Evolutionary conservation across 306 rosid genomes (phyloP).

Genomic region (Cotoneaster glaucophyllus): DNA sequence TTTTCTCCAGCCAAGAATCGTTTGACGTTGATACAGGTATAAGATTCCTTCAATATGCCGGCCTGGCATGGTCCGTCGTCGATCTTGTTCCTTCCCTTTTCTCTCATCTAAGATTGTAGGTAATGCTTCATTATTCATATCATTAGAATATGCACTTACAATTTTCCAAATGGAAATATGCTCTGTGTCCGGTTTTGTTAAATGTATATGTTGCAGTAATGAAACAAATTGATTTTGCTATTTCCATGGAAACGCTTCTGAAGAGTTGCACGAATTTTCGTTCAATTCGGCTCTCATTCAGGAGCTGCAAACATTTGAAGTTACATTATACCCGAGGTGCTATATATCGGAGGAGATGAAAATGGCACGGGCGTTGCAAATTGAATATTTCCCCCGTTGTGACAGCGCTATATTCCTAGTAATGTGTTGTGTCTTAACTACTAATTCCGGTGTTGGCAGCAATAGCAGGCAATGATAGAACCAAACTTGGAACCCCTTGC

Average conservation of each 20-base stretch:
- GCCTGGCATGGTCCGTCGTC: conserved; percentile 94
- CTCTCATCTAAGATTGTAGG: conserved; percentile 42
- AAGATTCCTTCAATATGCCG: conserved; percentile 77
- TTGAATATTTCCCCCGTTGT: too few species aligned
- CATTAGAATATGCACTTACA: background rate
- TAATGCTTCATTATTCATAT: conserved; percentile 8
- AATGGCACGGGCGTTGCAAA: too few species aligned
- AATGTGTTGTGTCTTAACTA: too few species aligned
- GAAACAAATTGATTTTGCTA: background rate
- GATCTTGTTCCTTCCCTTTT: conserved; percentile 86
- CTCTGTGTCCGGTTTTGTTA: conserved; percentile 12
- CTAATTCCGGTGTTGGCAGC: too few species aligned
- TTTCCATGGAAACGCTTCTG: background rate
- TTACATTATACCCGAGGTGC: too few species aligned
- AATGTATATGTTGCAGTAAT: background rate
- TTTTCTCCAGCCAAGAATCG: conserved; percentile 36
- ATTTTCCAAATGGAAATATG: background rate
- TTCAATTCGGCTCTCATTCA: background rate
- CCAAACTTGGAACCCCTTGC: too few species aligned
- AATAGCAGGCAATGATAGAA: too few species aligned
- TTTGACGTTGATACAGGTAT: conserved; percentile 88
- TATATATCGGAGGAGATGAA: too few species aligned
- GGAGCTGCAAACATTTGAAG: background rate
- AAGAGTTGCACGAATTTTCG: background rate
- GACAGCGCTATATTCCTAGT: too few species aligned